Evolutionary conservation across 2,329 filamentous ascomycete species (phyloP).

Genomic region (Ophiocordyceps australis): DNA sequence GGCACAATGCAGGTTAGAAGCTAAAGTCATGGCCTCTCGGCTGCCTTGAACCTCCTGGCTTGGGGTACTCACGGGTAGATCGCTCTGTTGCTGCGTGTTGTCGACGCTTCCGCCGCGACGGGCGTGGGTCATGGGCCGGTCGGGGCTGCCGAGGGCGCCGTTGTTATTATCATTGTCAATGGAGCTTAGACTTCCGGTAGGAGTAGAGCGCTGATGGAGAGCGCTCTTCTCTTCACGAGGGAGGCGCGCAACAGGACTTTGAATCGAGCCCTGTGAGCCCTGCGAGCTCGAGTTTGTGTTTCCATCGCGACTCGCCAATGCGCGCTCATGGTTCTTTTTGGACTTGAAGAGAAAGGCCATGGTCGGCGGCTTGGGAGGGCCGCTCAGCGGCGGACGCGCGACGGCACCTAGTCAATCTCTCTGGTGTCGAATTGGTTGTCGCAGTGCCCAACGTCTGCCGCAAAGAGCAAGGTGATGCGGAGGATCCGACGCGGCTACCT

Average conservation of each 20-base stretch:
- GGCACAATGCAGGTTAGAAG: no score
- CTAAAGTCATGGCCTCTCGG: no score
- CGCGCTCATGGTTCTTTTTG: conserved; percentile 55
- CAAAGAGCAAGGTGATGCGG: no score
- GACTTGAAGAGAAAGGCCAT: conserved; percentile 77
- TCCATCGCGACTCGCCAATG: conserved; percentile 35
- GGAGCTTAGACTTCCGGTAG: conserved; percentile 63
- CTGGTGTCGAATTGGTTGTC: no score
- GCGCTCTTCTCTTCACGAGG: conserved; percentile 34
- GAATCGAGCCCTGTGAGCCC: conserved; percentile 27
- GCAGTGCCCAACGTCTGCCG: no score
- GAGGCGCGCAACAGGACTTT: conserved; percentile 26
- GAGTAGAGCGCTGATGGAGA: conserved; percentile 41
- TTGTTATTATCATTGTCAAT: conserved; percentile 34
- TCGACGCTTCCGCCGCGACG: conserved; percentile 33
- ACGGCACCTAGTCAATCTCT: no score
- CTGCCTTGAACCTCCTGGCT: no score
- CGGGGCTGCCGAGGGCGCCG: conserved; percentile 14
- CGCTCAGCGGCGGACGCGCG: conserved; percentile 15
- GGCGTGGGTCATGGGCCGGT: conserved; percentile 46
- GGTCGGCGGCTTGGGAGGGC: conserved; percentile 22
- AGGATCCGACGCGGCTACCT: no score
- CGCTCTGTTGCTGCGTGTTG: conserved; percentile 20
- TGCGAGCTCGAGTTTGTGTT: no score
- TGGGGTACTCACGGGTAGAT: conserved; percentile 23